Percentiles rank a stretch among this genome's conserved stretches.
phyloP scores from a whole-genome alignment of 768 basidiomycete genomes.

The Tulasnella calospora region DNA sequence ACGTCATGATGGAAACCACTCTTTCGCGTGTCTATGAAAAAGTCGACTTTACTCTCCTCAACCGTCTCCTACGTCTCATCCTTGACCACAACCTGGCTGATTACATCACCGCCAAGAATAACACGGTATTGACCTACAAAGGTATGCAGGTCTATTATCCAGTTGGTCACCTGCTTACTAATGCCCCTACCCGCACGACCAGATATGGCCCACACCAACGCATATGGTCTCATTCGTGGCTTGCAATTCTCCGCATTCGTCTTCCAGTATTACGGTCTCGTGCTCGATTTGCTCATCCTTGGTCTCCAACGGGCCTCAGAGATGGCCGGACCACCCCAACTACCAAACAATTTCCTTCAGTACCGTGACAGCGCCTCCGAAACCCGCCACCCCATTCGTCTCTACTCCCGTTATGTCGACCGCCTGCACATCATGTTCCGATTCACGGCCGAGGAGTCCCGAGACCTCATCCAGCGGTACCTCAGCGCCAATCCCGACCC shows the following conservation, averaged over 20 bases:
- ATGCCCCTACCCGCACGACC: background rate
- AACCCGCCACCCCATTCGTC: constrained; percentile 93
- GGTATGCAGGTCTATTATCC: constrained; percentile 36
- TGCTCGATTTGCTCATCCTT: constrained; percentile 90
- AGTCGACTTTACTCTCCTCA: constrained; percentile 92
- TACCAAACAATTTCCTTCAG: constrained; percentile 98
- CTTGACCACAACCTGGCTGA: constrained; percentile 98
- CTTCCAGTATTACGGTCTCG: constrained; percentile 97
- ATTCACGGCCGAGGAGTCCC: constrained; percentile 93
- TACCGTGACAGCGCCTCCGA: constrained; percentile 93
- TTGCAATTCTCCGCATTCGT: constrained; percentile 98
- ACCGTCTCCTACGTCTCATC: constrained; percentile 91
- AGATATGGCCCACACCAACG: constrained; percentile 97
- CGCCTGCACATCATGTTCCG: constrained; percentile 93
- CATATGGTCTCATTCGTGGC: constrained; percentile 93
- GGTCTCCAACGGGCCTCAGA: constrained; percentile 98
- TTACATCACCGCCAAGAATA: constrained; percentile 99
- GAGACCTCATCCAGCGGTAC: constrained; percentile 97
- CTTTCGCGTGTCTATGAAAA: constrained; percentile 98
- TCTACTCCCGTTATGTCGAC: constrained; percentile 97
- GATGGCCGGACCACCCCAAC: constrained; percentile 96
- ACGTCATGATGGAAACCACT: constrained; percentile 98
- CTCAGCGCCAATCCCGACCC: constrained; percentile 97
- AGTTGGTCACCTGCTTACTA: background rate
- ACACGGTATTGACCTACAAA: constrained; percentile 90